Percentiles rank a stretch among this genome's conserved stretches.
These are phyloP conservation scores for Aspergillus aculeatinus DNA, from an alignment of 2,329 filamentous ascomycete species.

Conservation along the genomic window DNA sequence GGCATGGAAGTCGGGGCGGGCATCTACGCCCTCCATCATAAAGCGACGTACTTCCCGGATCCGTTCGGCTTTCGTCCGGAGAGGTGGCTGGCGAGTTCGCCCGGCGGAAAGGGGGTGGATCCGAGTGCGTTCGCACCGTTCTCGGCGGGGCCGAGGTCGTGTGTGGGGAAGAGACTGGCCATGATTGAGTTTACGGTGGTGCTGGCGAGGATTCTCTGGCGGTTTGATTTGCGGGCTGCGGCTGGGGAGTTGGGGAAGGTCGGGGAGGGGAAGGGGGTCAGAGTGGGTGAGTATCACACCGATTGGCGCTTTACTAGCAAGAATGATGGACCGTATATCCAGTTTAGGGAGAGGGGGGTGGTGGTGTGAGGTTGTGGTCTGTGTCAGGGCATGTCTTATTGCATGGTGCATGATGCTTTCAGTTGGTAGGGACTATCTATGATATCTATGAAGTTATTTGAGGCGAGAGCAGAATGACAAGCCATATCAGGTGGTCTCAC, in stretches of 20 bases:
- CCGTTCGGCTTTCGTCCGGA: too few species aligned
- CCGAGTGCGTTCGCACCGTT: background rate
- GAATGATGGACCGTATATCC: slow-evolving; percentile 1
- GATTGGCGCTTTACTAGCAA: background rate
- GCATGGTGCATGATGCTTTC: too few species aligned
- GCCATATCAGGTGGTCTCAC: too few species aligned
- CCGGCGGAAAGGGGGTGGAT: too few species aligned
- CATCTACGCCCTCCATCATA: too few species aligned
- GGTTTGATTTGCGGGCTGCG: slow-evolving; percentile 1
- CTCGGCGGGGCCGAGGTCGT: background rate
- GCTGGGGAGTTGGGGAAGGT: background rate
- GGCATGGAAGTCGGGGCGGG: too few species aligned
- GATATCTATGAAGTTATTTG: too few species aligned
- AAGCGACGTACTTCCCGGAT: too few species aligned
- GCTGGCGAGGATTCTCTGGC: background rate
- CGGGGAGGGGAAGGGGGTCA: background rate
- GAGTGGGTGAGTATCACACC: background rate
- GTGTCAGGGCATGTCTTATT: too few species aligned
- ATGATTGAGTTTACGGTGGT: slow-evolving; percentile 2
- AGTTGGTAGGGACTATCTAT: too few species aligned
- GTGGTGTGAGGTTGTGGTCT: background rate
- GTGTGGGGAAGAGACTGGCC: slow-evolving; percentile 4
- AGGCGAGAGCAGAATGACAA: too few species aligned
- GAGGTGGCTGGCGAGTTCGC: too few species aligned
- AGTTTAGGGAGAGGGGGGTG: background rate